A percentile compares a stretch with the other conserved stretches of the same genome.
Conservation (phyloP, 106 monocot species). For the Hemerocallis citrina region DNA sequence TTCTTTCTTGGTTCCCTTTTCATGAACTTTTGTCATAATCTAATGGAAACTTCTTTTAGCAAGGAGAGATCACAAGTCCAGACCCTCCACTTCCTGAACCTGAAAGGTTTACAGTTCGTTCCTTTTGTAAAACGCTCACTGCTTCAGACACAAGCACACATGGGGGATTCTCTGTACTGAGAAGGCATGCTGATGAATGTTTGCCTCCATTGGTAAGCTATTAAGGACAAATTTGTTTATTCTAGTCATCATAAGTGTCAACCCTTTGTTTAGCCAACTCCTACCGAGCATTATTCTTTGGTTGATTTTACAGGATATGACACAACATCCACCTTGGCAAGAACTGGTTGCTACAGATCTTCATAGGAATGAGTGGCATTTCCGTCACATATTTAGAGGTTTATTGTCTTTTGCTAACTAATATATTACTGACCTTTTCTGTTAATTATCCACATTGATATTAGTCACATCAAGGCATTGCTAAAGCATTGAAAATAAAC, state of each 20-base stretch:
- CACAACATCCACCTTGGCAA: conserved; percentile 90
- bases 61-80: conserved; percentile 47
- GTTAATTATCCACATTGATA: not conserved
- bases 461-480: no score
- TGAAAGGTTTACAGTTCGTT: conserved; percentile 47
- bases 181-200: conserved; percentile 94
- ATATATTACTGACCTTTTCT: no score
- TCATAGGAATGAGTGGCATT: conserved; percentile 86
- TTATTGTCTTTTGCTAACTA: no score
- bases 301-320: conserved; percentile 58
- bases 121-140: conserved; percentile 89
- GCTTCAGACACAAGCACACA: conserved; percentile 98
- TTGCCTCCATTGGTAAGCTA: conserved; percentile 69
- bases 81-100: conserved; percentile 44
- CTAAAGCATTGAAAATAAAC: no score
- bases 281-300: not conserved
- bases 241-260: no score
- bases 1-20: no score
- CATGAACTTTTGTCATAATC: not conserved
- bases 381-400: conserved; percentile 97
- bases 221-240: no score
- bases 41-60: no score
- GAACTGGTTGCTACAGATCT: conserved; percentile 88
- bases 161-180: conserved; percentile 91
- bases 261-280: not conserved